Evolutionary conservation across 495 filamentous ascomycete genomes (phyloP).

Genomic region (Aspergillus nanangensis): DNA sequence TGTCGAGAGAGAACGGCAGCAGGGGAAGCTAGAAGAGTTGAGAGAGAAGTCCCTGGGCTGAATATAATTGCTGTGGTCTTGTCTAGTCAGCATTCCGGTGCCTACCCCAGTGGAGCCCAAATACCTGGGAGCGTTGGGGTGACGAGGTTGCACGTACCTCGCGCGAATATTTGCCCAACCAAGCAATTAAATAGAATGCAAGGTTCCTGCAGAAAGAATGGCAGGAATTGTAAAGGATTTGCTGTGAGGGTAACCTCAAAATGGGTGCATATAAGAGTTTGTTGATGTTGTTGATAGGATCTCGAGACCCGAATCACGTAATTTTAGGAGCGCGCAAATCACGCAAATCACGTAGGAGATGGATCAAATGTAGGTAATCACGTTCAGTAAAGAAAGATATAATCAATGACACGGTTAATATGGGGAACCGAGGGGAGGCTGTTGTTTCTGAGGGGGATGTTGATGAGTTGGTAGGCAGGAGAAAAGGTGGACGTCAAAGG

Average conservation of each 20-base stretch:
- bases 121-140: slow-evolving; percentile 31
- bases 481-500: slow-evolving; percentile 36
- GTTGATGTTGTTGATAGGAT: slow-evolving; percentile 24
- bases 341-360: neutral
- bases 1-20: slow-evolving; percentile 19
- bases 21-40: slow-evolving; percentile 22
- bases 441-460: slow-evolving; percentile 9
- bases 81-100: slow-evolving; percentile 40
- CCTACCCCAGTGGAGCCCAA: slow-evolving; percentile 34
- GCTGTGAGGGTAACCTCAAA: slow-evolving; percentile 14
- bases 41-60: slow-evolving; percentile 21
- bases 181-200: slow-evolving; percentile 23
- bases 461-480: slow-evolving; percentile 19
- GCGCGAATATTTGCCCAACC: slow-evolving; percentile 34
- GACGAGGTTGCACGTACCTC: slow-evolving; percentile 36
- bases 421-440: slow-evolving; percentile 1
- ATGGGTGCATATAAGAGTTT: slow-evolving; percentile 21
- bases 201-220: slow-evolving; percentile 14
- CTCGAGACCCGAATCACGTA: slow-evolving; percentile 19
- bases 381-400: slow-evolving; percentile 6
- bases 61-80: slow-evolving; percentile 24
- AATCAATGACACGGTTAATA: slow-evolving; percentile 14
- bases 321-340: slow-evolving; percentile 22
- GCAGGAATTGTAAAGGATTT: slow-evolving; percentile 14
- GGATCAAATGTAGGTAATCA: neutral